Percentiles rank a stretch among this genome's conserved stretches.
phyloP scores from a whole-genome alignment of 352 stramenopile genomes.

The Elongisporangium undulatum region DNA sequence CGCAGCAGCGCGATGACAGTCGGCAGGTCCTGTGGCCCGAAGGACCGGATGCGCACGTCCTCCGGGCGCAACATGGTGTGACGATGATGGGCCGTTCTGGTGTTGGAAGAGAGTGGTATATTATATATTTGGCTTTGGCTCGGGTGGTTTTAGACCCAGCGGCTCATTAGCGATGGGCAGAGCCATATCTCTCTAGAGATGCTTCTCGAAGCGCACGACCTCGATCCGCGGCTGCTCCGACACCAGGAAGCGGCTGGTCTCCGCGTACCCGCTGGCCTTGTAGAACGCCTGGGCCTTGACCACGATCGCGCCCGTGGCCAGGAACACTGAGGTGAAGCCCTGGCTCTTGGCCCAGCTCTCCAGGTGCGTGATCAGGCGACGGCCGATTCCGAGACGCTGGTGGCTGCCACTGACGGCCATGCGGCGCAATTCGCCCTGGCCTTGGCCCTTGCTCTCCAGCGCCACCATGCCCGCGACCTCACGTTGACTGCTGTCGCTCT shows the following conservation, averaged over 20 bases:
- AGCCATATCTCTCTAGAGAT: not conserved
- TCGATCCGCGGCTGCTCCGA: conserved; percentile 13
- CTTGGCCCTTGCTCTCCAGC: conserved; percentile 19
- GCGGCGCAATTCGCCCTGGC: conserved; percentile 24
- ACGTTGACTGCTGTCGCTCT: conserved; percentile 3
- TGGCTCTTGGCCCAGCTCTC: conserved; percentile 23
- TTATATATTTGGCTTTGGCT: too few species aligned
- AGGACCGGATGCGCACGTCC: too few species aligned
- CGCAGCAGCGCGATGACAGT: too few species aligned
- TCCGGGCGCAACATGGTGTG: too few species aligned
- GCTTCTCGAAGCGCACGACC: conserved; percentile 20
- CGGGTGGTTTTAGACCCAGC: too few species aligned
- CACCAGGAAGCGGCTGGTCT: conserved; percentile 8
- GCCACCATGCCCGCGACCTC: conserved; percentile 25
- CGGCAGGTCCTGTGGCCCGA: too few species aligned
- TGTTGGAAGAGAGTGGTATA: too few species aligned
- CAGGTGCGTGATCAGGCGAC: conserved; percentile 16
- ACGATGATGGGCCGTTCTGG: too few species aligned
- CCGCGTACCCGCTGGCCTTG: conserved; percentile 11
- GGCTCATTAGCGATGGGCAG: too few species aligned
- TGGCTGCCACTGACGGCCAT: conserved; percentile 29
- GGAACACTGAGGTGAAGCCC: conserved; percentile 15
- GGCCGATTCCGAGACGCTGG: conserved; percentile 25
- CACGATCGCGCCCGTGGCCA: conserved; percentile 20
- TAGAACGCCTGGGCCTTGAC: conserved; percentile 16